A percentile compares a stretch with the other conserved stretches of the same genome.
phyloP scores from a whole-genome alignment of 1,284 basidiomycete species.

The Cutaneotrichosporon sp. region DNA sequence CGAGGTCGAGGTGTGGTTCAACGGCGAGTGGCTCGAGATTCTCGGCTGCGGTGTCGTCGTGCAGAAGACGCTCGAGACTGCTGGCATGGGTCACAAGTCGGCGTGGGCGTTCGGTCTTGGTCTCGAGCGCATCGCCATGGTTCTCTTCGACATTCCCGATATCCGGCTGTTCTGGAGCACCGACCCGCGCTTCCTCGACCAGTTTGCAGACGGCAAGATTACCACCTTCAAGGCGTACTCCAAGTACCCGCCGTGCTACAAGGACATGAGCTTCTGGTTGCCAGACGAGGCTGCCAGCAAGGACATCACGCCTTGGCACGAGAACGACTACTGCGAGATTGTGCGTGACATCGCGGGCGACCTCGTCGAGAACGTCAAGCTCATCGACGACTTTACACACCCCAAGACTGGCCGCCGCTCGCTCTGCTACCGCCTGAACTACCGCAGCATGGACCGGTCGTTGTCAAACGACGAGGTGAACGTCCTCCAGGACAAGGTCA shows the following conservation, averaged over 20 bases:
- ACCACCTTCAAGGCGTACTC: constrained; percentile 82
- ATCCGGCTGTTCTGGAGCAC: constrained; percentile 98
- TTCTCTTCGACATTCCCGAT: constrained; percentile 94
- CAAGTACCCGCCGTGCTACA: constrained; percentile 82
- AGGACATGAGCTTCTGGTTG: constrained; percentile 90
- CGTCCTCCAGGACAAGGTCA: constrained; percentile 62
- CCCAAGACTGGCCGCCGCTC: constrained; percentile 80
- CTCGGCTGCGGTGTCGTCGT: constrained; percentile 90
- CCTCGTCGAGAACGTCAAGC: constrained; percentile 82
- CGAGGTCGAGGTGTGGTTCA: constrained; percentile 96
- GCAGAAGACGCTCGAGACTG: constrained; percentile 81
- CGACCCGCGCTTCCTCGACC: constrained; percentile 81
- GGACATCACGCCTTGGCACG: constrained; percentile 62
- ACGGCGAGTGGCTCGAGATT: constrained; percentile 96
- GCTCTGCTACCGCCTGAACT: constrained; percentile 87
- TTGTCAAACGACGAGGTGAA: constrained; percentile 90
- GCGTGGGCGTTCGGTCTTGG: constrained; percentile 99
- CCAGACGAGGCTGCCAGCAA: constrained; percentile 47
- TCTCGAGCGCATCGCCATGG: constrained; percentile 96
- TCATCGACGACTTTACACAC: constrained; percentile 88
- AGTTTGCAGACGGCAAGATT: constrained; percentile 77
- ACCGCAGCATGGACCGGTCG: constrained; percentile 95
- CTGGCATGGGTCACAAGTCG: constrained; percentile 76
- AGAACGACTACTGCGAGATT: constrained; percentile 96
- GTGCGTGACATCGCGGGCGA: constrained; percentile 90